Evolutionary conservation across 306 rosid genomes (phyloP), one percentile per base, ranked within the genome.

Genomic region (Pueraria montana): DNA sequence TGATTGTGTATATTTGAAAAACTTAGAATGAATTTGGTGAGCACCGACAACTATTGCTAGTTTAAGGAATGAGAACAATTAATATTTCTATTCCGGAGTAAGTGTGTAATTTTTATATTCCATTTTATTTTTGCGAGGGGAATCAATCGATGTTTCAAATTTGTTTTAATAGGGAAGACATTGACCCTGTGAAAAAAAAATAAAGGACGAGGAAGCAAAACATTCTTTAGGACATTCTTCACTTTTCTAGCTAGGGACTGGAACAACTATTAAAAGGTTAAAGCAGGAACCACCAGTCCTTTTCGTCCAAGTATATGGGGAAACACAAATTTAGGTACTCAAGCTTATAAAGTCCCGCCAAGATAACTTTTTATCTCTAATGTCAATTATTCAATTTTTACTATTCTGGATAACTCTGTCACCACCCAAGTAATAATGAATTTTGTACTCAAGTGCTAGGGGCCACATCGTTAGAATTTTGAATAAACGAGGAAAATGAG

Each of bases 41-140:
- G 89, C 89, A 91, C 97, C 94, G 97, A 92, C 93, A 88, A 58
- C 66, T 83, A 88, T 91, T 85, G 71, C 49, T 83, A 86, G 76
- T 56, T 81, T 52, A 77, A 82, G 82, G 76, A 67, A 86, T 48
- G 74, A 77, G 87, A 80, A 62, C 23, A 76, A 34, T 64, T 32
- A 64, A 72, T 52, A 52, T 77, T 83, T 77, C 32, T 72, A 74
- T 48, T 68, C 70, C 45, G 55, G 77, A 81, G 70, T 20, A 20
- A 52, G 50, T 46, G 50, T 46, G 61, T 62, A 16, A 63, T 17
- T 61, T 78, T 43, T 67, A 13, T 53, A 14, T 52, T 74, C 40
- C 27, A 49, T 81, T 84, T 18, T 12, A 43, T 43, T 36, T 17
- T 55, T 38, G 8, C 2, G 17, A 23, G 23, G 27, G 21, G 76